Evolutionary conservation across 2,329 filamentous ascomycete species (phyloP), one percentile per base, ranked within the genome.

Genomic region (Calonectria hawksworthii): DNA sequence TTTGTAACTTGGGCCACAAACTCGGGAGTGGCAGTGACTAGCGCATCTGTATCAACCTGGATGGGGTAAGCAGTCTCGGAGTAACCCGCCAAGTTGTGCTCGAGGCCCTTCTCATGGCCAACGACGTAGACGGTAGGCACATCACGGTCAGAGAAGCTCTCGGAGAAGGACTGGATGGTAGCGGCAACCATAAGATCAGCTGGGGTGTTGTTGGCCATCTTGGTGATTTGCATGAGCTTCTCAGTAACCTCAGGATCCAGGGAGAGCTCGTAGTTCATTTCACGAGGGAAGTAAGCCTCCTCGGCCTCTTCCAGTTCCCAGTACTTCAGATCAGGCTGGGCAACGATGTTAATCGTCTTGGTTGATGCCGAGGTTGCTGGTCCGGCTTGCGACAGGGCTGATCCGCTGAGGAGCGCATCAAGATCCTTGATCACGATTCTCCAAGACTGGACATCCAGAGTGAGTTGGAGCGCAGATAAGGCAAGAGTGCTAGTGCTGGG

Each of bases 201-300:
- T 2, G 34, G 34, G 34, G 56, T 41, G 10, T 63, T 41, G 34
- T 38, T 63, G 32, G 56, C 34, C 13, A 23, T 41, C 23, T 63
- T 41, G 38, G n/a, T 63, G 3, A 63, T 63, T 16, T 63, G 56
- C 14, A 63, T 16, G 16, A 63, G 36, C 13, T 63, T 63, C 14
- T 63, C n/a, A 7, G 32, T 41, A 18, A 63, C 34, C 36, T 63
- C 56, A 3, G 56, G 32, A n/a, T 41, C 56, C 14, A 63, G 7
- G 16, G 14, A 41, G 34, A 63, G 34, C 13, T 63, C 56, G 56
- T 63, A 63, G 23, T 63, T 63, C 56, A 63, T 63, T 41, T 63
- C 56, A 41, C 34, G 56, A 28, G 56, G 34, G 23, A 26, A 18
- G 38, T 63, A 63, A 28, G 34, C 23, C 18, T 63, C 56, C 7